phyloP scores from a whole-genome alignment of 495 filamentous ascomycete species.

The Aspergillus saccharolyticus region DNA sequence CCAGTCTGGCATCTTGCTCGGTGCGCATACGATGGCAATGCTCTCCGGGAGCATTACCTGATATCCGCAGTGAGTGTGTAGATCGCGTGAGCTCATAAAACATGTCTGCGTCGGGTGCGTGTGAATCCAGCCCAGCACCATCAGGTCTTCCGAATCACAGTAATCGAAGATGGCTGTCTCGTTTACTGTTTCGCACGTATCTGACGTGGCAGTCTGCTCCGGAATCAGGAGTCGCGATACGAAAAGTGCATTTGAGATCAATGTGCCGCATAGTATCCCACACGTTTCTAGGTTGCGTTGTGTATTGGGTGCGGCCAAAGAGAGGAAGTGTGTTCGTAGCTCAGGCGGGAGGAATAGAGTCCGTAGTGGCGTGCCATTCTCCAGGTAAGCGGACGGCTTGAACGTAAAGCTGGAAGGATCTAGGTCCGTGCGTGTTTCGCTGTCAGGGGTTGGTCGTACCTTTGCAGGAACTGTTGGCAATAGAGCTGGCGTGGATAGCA shows the following conservation, averaged over 20 bases:
- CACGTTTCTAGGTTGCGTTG: slow-evolving; percentile 82
- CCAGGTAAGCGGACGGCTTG: slow-evolving; percentile 78
- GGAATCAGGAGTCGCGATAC: slow-evolving; percentile 84
- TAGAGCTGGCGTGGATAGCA: slow-evolving; percentile 4
- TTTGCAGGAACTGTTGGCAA: slow-evolving; percentile 26
- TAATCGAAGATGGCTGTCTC: slow-evolving; percentile 81
- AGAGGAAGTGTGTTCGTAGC: slow-evolving; percentile 68
- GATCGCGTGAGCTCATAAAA: slow-evolving; percentile 91
- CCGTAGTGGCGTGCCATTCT: slow-evolving; percentile 79
- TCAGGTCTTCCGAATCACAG: slow-evolving; percentile 75
- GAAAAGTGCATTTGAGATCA: slow-evolving; percentile 90
- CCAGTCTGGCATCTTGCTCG: slow-evolving; percentile 75
- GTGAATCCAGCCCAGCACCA: slow-evolving; percentile 96
- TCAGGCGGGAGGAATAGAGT: slow-evolving; percentile 78
- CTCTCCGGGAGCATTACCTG: slow-evolving; percentile 92
- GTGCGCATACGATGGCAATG: slow-evolving; percentile 95
- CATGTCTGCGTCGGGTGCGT: slow-evolving; percentile 95
- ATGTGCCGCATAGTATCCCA: slow-evolving; percentile 84
- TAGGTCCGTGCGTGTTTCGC: slow-evolving; percentile 25
- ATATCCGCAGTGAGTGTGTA: slow-evolving; percentile 90
- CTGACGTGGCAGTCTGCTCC: slow-evolving; percentile 79
- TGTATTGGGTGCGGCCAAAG: slow-evolving; percentile 70
- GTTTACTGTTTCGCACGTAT: slow-evolving; percentile 91
- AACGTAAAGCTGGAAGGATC: slow-evolving; percentile 65
- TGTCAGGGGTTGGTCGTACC: slow-evolving; percentile 21